Conservation (phyloP, 2,329 filamentous ascomycete species). For the Diplodia intermedia region DNA sequence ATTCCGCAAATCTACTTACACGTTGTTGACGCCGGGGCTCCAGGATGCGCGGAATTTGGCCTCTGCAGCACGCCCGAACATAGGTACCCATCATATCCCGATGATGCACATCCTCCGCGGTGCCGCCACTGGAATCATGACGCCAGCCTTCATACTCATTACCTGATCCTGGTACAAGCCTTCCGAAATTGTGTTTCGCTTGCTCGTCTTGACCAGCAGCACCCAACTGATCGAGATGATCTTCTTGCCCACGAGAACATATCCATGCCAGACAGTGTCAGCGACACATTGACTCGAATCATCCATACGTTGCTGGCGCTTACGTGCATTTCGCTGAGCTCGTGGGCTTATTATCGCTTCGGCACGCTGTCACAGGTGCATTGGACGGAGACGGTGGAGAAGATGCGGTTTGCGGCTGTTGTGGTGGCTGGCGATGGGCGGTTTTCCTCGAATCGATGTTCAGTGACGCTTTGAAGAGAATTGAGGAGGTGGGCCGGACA, state of each 20-base stretch:
- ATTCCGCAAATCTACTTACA: neutral
- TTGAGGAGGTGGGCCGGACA: neutral
- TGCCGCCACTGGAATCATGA: neutral
- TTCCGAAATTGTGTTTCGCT: neutral
- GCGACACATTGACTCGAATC: neutral
- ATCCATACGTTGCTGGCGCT: neutral
- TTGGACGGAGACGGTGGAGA: neutral
- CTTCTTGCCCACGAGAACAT: neutral
- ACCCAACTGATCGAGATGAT: neutral
- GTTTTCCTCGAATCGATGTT: neutral
- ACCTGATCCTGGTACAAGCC: neutral
- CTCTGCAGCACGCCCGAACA: neutral
- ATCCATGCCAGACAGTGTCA: neutral
- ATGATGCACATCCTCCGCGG: neutral
- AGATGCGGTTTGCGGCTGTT: neutral
- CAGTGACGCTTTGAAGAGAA: neutral
- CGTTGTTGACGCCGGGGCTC: rapidly evolving
- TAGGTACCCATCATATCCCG: neutral
- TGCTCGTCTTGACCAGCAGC: neutral
- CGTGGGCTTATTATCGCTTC: neutral
- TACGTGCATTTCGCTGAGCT: neutral
- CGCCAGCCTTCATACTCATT: neutral
- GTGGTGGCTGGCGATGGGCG: neutral
- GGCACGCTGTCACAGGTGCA: neutral
- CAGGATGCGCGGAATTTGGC: neutral